Evolutionary conservation across 179 eudicot species (phyloP).

Genomic region (Nepenthes alata): DNA sequence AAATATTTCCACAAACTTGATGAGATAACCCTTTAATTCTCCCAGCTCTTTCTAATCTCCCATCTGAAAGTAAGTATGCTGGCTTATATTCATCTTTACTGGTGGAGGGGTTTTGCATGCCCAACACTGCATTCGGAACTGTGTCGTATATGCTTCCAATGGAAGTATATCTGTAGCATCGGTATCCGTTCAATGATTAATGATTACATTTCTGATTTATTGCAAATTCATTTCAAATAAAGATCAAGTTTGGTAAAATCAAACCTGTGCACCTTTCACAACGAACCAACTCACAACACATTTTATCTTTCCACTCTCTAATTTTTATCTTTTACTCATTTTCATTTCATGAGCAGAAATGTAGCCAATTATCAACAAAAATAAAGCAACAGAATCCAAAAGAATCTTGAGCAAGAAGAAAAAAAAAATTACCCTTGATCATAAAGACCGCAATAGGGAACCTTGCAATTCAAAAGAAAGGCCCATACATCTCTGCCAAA

Average conservation of each 20-base stretch:
- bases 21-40: slow-evolving; percentile 49
- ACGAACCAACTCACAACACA: neutral
- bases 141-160: slow-evolving; percentile 91
- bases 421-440: slow-evolving; percentile 70
- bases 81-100: slow-evolving; percentile 55
- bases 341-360: neutral
- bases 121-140: slow-evolving; percentile 68
- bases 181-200: neutral
- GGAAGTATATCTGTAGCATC: slow-evolving; percentile 64
- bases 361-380: neutral
- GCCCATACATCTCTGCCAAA: slow-evolving; percentile 92
- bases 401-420: slow-evolving; percentile 4
- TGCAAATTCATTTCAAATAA: neutral
- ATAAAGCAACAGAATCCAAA: slow-evolving; percentile 1
- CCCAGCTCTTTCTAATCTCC: slow-evolving; percentile 95
- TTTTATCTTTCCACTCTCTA: neutral
- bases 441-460: slow-evolving; percentile 87
- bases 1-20: slow-evolving; percentile 14
- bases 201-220: neutral
- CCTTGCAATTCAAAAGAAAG: slow-evolving; percentile 81
- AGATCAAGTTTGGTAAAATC: too few relatives aligned
- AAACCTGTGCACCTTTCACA: neutral
- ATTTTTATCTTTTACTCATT: neutral
- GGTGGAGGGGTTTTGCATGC: slow-evolving; percentile 23
- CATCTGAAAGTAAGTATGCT: slow-evolving; percentile 83